Conservation (phyloP, 2,329 filamentous ascomycete species). For the Delphinella strobiligena region DNA sequence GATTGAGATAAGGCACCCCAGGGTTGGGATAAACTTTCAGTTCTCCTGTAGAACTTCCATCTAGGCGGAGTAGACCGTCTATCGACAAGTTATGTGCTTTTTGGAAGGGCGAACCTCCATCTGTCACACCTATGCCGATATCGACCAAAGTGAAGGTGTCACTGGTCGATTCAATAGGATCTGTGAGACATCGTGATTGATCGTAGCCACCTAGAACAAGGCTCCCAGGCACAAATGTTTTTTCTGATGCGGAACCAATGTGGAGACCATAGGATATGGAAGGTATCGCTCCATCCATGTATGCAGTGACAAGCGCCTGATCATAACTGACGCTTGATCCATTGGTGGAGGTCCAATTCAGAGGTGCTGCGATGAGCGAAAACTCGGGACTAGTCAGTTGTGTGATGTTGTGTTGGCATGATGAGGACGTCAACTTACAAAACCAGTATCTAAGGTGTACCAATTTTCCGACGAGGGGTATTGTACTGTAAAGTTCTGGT, state of each 20-base stretch:
- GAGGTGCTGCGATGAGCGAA: not conserved
- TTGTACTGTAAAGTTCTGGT: not conserved
- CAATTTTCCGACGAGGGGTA: not conserved
- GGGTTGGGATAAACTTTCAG: not conserved
- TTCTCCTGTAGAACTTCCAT: not conserved
- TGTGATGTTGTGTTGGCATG: too few species aligned
- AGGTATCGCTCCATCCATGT: not conserved
- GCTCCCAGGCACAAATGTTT: too few species aligned
- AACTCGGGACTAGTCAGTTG: too few species aligned
- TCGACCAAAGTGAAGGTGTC: not conserved
- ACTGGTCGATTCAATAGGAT: not conserved
- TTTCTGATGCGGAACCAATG: not conserved
- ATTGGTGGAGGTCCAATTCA: not conserved
- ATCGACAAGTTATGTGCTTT: not conserved
- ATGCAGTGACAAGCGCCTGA: not conserved
- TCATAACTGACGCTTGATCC: not conserved
- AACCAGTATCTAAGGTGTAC: not conserved
- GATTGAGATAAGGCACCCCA: not conserved
- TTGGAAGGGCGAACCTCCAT: slow-evolving; percentile 1
- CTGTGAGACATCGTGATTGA: not conserved
- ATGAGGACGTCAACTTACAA: too few species aligned
- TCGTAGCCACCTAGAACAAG: not conserved
- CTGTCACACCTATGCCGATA: not conserved
- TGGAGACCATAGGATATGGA: not conserved
- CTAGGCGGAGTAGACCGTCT: not conserved